These are phyloP conservation scores for Populus hybrid DNA, from an alignment of 441 rosid genomes.

Conservation along the genomic window DNA sequence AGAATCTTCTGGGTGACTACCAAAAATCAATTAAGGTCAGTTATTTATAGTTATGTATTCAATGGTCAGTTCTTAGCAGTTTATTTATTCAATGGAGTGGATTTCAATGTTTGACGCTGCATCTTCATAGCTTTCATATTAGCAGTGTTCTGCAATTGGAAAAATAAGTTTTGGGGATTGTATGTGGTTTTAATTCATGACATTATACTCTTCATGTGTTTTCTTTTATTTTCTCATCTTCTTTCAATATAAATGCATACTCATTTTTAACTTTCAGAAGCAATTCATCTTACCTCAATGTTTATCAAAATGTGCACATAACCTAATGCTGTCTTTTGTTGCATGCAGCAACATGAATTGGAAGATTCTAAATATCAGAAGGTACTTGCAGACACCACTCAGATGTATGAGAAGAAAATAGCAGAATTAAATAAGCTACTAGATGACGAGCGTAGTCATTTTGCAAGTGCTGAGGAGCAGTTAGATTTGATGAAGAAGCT, in stretches of 20 bases:
- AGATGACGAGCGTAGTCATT: constrained; percentile 46
- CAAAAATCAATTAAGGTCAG: constrained; percentile 64
- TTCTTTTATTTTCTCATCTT: constrained; percentile 2
- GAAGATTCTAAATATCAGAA: constrained; percentile 62
- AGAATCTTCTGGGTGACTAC: constrained; percentile 45
- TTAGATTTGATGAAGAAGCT: constrained; percentile 44
- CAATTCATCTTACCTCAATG: background rate
- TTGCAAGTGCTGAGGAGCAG: constrained; percentile 47
- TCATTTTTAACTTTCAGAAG: background rate
- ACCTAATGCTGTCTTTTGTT: constrained; percentile 29
- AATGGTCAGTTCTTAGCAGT: background rate
- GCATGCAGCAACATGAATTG: constrained; percentile 58
- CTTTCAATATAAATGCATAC: background rate
- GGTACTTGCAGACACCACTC: constrained; percentile 67
- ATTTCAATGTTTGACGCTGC: background rate
- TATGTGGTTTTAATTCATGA: background rate
- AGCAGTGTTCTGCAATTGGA: background rate
- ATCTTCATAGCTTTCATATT: background rate
- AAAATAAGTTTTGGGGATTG: background rate
- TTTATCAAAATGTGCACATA: background rate
- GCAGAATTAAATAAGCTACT: constrained; percentile 54
- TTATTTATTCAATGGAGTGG: background rate
- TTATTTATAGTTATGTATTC: constrained; percentile 11
- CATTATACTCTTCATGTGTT: background rate
- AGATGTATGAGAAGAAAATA: constrained; percentile 76